A percentile compares a stretch with the other conserved stretches of the same genome.
Evolutionary conservation across 2,329 filamentous ascomycete species (phyloP).

Genomic region (Pseudogymnoascus sp.): DNA sequence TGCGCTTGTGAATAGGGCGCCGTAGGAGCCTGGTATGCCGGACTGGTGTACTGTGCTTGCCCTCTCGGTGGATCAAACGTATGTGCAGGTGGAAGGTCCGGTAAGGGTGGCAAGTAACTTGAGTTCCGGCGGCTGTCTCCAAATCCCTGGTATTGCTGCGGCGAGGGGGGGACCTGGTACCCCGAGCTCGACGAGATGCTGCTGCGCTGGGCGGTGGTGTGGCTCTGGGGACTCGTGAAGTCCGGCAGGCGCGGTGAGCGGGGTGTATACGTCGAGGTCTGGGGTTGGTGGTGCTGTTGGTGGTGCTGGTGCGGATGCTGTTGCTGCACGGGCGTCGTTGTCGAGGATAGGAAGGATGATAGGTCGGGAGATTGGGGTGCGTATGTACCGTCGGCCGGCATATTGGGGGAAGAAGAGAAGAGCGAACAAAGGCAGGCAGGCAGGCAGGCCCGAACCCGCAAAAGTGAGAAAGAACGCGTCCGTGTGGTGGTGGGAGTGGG

Average conservation of each 20-base stretch:
- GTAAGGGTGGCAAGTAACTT: conserved; percentile 26
- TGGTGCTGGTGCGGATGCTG: conserved; percentile 1
- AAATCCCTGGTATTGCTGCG: background rate
- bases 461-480: conserved; percentile 9
- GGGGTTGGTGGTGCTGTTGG: conserved; percentile 9
- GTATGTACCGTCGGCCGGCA: conserved; percentile 24
- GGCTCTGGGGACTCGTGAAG: conserved; percentile 11
- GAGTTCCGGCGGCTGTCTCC: conserved; percentile 9
- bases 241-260: conserved; percentile 23
- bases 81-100: conserved; percentile 22
- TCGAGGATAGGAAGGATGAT: conserved; percentile 24
- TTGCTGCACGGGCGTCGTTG: conserved; percentile 20
- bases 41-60: background rate
- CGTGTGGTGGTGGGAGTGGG: background rate
- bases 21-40: background rate
- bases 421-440: background rate
- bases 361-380: conserved; percentile 30
- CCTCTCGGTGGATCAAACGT: background rate
- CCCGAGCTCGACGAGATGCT: background rate
- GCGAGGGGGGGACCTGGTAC: conserved; percentile 1
- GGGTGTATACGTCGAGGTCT: conserved; percentile 22
- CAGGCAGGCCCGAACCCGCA: background rate
- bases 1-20: background rate
- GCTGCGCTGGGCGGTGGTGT: background rate
- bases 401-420: background rate